Evolutionary conservation across 352 stramenopile genomes (phyloP), one percentile per base, ranked within the genome.

Genomic region (Phytophthora pseudosyringae): DNA sequence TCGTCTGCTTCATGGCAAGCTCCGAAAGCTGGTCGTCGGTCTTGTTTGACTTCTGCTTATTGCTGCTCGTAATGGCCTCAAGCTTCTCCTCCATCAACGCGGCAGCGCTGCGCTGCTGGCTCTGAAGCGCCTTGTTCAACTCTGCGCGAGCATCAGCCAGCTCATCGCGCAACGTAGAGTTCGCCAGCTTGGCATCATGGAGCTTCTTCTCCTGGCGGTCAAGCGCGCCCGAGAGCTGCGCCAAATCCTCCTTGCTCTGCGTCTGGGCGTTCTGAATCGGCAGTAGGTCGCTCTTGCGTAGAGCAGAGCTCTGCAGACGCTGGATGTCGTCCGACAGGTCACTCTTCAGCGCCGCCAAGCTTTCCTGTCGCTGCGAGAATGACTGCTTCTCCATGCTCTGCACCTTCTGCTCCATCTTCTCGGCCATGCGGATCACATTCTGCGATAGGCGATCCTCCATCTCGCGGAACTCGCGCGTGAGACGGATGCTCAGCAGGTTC

Each of bases 341-440:
- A 39, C 52, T 82, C 52, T 86, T 90, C 3, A 93, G 52, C 28
- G 75, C 51, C 1, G 68, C 64, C 5, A 90, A 50, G 39, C 81
- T 69, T 13, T 89, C 81, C 29, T 79, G 74, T 16, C 78, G 82
- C 46, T 91, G 79, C 31, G 59, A 81, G 36, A 71, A 67, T 5
- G 69, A 67, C 18, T 78, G 67, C 49, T 89, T 88, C 54, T 93
- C 82, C 4, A 90, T 21, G 5, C 48, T 62, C 26, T 88, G 75
- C 3, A 81, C 48, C 69, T 91, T 94, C 36, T 69, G 71, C 49
- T 94, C 86, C 35, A 91, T 69, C 61, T 91, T 92, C 32, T 93
- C 81, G 15, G 70, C 78, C 61, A 82, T 74, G 55, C 85, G 81
- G 10, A 75, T 64, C 7, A 91, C 55, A 36, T 73, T 91, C 50